Evolutionary conservation across 2,329 filamentous ascomycete genomes (phyloP), one percentile per base, ranked within the genome.

Genomic region (Furcasterigmium sp.): DNA sequence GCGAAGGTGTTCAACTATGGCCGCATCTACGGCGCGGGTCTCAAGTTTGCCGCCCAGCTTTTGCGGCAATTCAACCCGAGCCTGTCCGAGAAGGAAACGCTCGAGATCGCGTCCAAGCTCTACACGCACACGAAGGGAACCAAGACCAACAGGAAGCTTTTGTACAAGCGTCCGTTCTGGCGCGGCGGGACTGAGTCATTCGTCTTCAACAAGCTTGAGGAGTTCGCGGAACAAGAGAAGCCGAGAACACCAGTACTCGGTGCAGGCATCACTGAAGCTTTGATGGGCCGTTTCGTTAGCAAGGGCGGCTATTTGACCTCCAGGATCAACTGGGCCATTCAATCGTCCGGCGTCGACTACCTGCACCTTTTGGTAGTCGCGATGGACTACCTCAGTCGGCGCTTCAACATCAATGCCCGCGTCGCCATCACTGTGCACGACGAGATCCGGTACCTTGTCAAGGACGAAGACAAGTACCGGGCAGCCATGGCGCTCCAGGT

Each of bases 1-100:
- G 93, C 93, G 46, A 98, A 98, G 60, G 82, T 98, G 1, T 98
- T 98, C 73, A 98, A 98, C 62, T 98, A 98, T 55, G 94, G 94
- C 8, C 87, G 94, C 32, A 98, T 98, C 39, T 98, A 98, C 57
- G 94, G 93, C n/a, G 94, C 93, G 5, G 94, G 93, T 0, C 70
- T 97, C 40, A 95, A 90, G 54, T 98, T 98, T 58, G 93, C 93
- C 0, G 83, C 86, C 3, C 94, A 88, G 9, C 72, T 98, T 3
- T 76, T 98, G 2, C 81, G 91, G 8, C 93, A 97, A 58, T 98
- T 98, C 69, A 96, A 97, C 55, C 90, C 91, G 2, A 75, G 68
- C 17, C 69, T 98, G 26, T 85, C 85, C 0, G 93, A 97, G 54
- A 70, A 76, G 23, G 75, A 96, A 63, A 95, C 93, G 0, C 70